phyloP scores from a whole-genome alignment of 2,329 filamentous ascomycete species.

The Elsinoe arachidis region DNA sequence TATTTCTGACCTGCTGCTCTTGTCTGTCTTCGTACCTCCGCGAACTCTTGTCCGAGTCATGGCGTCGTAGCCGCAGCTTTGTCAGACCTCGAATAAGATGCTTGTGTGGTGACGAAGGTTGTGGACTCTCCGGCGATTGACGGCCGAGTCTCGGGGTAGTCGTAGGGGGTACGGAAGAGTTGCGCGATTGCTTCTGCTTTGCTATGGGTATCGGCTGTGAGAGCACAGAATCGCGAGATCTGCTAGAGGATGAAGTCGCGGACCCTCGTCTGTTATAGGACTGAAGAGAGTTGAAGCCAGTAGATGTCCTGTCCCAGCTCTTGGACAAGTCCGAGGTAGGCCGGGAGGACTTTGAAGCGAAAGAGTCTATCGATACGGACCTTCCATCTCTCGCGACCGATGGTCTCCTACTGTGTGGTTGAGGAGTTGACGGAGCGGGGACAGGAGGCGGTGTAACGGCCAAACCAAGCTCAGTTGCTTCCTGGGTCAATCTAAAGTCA shows the following conservation, averaged over 20 bases:
- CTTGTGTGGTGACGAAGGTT: conserved; percentile 24
- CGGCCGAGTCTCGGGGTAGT: conserved; percentile 21
- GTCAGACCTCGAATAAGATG: conserved; percentile 28
- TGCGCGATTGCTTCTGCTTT: conserved; percentile 23
- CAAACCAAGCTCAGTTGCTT: conserved; percentile 3
- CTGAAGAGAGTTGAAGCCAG: conserved; percentile 4
- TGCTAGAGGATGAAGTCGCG: conserved; percentile 24
- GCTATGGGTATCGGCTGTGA: conserved; percentile 21
- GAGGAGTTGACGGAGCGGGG: not conserved
- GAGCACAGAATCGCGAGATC: conserved; percentile 28
- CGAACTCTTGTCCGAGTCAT: conserved; percentile 21
- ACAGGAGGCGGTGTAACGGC: conserved; percentile 2
- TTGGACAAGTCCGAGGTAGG: conserved; percentile 15
- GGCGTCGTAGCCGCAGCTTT: conserved; percentile 23
- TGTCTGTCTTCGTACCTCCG: conserved; percentile 15
- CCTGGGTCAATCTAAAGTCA: not conserved
- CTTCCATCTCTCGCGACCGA: conserved; percentile 11
- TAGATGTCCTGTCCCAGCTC: conserved; percentile 14
- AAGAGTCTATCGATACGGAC: conserved; percentile 13
- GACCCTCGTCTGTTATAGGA: conserved; percentile 16
- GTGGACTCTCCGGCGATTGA: conserved; percentile 24
- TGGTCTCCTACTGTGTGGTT: conserved; percentile 1
- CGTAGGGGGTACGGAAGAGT: conserved; percentile 23
- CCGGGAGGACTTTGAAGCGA: conserved; percentile 14
- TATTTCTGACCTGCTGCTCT: not conserved